Evolutionary conservation across 2,329 filamentous ascomycete genomes (phyloP).

Genomic region (Didymella segeticola): DNA sequence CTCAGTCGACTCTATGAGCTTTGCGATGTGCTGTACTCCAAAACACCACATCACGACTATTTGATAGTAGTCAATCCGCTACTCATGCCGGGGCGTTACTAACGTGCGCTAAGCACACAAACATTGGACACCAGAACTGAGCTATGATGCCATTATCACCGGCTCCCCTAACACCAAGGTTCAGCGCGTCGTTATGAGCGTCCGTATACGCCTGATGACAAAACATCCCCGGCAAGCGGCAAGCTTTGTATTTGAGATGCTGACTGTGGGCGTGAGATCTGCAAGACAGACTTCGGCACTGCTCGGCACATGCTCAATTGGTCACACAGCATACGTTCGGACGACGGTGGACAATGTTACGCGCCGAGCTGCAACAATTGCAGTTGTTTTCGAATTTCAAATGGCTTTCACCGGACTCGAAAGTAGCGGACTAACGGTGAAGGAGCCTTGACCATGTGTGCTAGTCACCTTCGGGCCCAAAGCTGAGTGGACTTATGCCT

Average conservation of each 20-base stretch:
- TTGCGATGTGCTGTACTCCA: constrained; percentile 10
- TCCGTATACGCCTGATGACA: neutral
- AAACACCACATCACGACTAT: constrained; percentile 7
- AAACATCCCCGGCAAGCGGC: neutral
- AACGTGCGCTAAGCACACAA: constrained; percentile 4
- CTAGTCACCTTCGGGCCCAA: constrained; percentile 3
- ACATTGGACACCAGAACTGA: neutral
- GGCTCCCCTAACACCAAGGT: neutral
- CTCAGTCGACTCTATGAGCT: neutral
- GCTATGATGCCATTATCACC: constrained; percentile 10
- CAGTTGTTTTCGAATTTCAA: constrained; percentile 5
- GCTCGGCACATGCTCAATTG: constrained; percentile 8
- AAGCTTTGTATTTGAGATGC: constrained; percentile 1
- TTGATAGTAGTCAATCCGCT: constrained; percentile 1
- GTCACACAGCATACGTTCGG: constrained; percentile 7
- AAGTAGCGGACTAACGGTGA: neutral
- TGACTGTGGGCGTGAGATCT: neutral
- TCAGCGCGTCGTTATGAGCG: neutral
- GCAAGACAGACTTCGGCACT: constrained; percentile 5
- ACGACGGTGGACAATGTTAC: constrained; percentile 5
- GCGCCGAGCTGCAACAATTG: constrained; percentile 7
- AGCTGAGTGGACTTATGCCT: neutral
- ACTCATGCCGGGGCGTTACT: neutral
- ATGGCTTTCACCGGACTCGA: constrained; percentile 5
- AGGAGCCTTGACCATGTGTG: neutral